These are phyloP conservation scores for Penicillium sp. DNA, from an alignment of 2,329 filamentous ascomycete species.

Conservation along the genomic window DNA sequence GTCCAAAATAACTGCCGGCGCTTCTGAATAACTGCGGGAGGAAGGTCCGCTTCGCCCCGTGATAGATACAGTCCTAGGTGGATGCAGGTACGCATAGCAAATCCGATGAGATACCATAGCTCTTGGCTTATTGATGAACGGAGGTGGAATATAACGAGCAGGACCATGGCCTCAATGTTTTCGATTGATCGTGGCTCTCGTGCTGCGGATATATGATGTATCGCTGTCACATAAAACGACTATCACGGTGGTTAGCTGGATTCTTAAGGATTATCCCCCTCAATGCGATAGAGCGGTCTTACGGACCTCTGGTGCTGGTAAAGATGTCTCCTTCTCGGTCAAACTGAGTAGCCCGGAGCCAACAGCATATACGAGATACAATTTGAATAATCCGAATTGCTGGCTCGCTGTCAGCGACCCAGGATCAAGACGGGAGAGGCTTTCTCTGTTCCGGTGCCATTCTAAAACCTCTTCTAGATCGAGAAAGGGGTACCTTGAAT, in stretches of 20 bases:
- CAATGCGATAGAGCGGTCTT: background rate
- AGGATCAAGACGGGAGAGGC: background rate
- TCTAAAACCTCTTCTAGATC: background rate
- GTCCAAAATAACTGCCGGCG: background rate
- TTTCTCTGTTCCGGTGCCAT: background rate
- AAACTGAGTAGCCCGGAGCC: background rate
- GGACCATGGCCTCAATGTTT: constrained; percentile 9
- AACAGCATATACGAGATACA: background rate
- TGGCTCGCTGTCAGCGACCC: background rate
- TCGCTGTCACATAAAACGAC: background rate
- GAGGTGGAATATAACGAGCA: constrained; percentile 9
- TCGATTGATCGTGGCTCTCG: constrained; percentile 7
- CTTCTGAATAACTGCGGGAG: background rate
- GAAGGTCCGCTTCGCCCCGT: background rate
- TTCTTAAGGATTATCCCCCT: no score
- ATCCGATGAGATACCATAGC: constrained; percentile 10
- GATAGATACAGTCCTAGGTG: constrained; percentile 8
- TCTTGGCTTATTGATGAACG: constrained; percentile 10
- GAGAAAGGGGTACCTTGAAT: background rate
- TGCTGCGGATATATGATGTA: constrained; percentile 6
- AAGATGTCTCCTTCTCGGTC: background rate
- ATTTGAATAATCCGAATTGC: background rate
- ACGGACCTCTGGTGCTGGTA: background rate
- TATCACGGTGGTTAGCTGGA: background rate
- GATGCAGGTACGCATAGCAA: constrained; percentile 9